A percentile compares a stretch with the other conserved stretches of the same genome.
Evolutionary conservation across 2,329 filamentous ascomycete genomes (phyloP).

Genomic region (Ilyonectria mors-panacis): DNA sequence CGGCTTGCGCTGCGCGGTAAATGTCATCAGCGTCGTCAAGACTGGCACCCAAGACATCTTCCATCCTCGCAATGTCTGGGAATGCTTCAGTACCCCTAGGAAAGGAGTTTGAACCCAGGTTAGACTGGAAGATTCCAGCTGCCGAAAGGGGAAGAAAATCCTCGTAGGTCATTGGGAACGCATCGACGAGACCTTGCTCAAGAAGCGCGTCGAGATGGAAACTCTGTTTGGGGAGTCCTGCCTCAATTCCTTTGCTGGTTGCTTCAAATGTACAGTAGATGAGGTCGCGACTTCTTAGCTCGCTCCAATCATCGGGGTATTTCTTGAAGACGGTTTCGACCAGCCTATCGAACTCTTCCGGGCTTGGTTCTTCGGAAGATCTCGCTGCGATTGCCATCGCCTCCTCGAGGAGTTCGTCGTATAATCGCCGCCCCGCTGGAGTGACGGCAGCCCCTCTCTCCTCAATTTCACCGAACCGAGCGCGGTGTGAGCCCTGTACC

Average conservation of each 20-base stretch:
- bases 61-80: conserved; percentile 31
- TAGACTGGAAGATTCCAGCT: conserved; percentile 65
- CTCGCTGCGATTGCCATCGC: conserved; percentile 41
- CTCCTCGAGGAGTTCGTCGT: conserved; percentile 58
- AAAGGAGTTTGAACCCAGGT: conserved; percentile 46
- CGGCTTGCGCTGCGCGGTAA: conserved; percentile 28
- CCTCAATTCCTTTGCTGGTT: conserved; percentile 35
- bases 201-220: conserved; percentile 51
- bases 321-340: conserved; percentile 49
- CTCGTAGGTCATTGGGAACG: conserved; percentile 64
- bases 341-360: conserved; percentile 37
- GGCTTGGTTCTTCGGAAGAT: background rate
- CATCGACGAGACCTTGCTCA: conserved; percentile 51
- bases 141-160: conserved; percentile 68
- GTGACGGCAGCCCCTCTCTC: conserved; percentile 66
- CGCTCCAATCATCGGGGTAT: conserved; percentile 59
- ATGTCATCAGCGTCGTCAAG: conserved; percentile 35
- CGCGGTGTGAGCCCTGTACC: conserved; percentile 58
- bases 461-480: conserved; percentile 67
- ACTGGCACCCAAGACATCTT: conserved; percentile 20
- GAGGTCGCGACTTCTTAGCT: conserved; percentile 53
- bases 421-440: conserved; percentile 58
- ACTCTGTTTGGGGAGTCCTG: background rate
- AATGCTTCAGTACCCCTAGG: conserved; percentile 6
- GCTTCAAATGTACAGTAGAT: conserved; percentile 55